Base-by-base conservation (phyloP, 1,139 yeast species). In the Saccharomyces hybrid region DNA sequence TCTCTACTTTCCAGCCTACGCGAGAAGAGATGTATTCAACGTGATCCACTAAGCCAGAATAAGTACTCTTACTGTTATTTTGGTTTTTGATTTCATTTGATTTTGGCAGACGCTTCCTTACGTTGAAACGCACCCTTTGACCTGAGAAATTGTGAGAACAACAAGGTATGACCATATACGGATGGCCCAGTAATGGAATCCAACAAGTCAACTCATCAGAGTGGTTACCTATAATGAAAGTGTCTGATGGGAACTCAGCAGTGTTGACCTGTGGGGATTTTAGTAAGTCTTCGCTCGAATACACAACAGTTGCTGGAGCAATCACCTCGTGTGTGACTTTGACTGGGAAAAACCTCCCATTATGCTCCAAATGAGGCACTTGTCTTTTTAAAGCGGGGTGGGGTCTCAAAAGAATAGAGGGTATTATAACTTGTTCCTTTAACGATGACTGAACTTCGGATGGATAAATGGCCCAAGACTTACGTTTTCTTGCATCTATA, bases 161-260 rank as follows among this genome's bases (percentile, higher is more conserved):
- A 68, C 99, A 93, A 2, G 99, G 98, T 47, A 93, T 88, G 6
- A 90, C 96, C 74, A 91, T 76, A 66, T 89, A 93, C 2, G 97
- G 96, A 61, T 78, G 81, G 0, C 91, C 95, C 16, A 93, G 73
- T 11, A 93, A 72, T 1, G 99, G 99, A 29, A 91, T 83, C 97
- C 98, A 93, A 61, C 96, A 88, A 0, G 98, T 91, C 56, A 93
- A 76, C 67, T 93, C 98, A 68, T 93, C 99, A 0, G 96, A 88
- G 66, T 93, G 99, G 67, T 93, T 93, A 0, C 98, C 99, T 52
- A 93, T 90, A 47, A 91, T 72, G 64, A 93, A 93, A 0, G 96
- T 84, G 62, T 85, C 80, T 27, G 73, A 67, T 0, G 87, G 83
- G 58, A 86, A 85, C 48, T 83, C 85, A 0, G 86, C 83, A 9